phyloP scores from a whole-genome alignment of 305 asterid genomes.

The Withania somnifera region DNA sequence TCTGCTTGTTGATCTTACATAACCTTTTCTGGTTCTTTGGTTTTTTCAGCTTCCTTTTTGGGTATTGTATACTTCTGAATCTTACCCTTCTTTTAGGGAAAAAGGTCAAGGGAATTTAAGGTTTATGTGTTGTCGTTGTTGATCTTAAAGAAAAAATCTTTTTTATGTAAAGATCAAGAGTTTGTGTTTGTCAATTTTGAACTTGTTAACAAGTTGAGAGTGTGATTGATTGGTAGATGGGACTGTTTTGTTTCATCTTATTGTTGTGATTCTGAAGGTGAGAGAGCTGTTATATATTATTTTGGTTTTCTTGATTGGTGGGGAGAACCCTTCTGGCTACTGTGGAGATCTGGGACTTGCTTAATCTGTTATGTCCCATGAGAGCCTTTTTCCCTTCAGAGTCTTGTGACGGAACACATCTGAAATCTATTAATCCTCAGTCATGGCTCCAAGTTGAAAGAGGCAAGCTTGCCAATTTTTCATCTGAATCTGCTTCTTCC shows the following conservation, averaged over 20 bases:
- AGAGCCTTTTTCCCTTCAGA: conserved; percentile 78
- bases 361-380: conserved; percentile 77
- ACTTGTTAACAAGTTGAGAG: background rate
- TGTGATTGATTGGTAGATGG: no score
- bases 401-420: conserved; percentile 63
- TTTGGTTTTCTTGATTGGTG: conserved; percentile 6
- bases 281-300: conserved; percentile 4
- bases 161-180: background rate
- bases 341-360: conserved; percentile 86
- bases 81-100: background rate
- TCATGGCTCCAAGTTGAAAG: conserved; percentile 98
- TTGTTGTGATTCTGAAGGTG: conserved; percentile 11
- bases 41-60: conserved; percentile 11
- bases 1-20: conserved; percentile 43
- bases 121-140: background rate
- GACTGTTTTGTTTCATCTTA: no score
- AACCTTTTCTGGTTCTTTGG: conserved; percentile 21
- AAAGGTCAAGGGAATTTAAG: background rate
- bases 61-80: conserved; percentile 13
- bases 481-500: conserved; percentile 56
- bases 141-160: background rate
- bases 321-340: conserved; percentile 25
- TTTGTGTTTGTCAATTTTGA: conserved; percentile 7
- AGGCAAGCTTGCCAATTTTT: conserved; percentile 62
- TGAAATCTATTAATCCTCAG: conserved; percentile 66